Conservation (phyloP, 345 rosid genomes). For the Gossypium australe region DNA sequence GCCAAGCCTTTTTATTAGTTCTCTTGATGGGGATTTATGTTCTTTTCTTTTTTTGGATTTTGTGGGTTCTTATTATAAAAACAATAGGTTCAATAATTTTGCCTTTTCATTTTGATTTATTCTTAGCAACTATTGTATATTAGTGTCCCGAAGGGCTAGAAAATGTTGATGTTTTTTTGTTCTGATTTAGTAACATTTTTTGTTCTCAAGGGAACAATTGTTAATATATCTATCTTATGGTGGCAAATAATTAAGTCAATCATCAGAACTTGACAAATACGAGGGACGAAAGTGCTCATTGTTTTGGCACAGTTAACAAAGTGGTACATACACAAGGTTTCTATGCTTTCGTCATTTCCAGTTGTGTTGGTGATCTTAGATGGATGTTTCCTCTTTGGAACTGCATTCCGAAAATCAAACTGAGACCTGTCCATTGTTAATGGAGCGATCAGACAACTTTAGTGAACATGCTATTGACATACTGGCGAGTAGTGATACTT, state of each 20-base stretch:
- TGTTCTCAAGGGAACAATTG: slow-evolving; percentile 21
- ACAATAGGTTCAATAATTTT: background rate
- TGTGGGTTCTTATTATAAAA: background rate
- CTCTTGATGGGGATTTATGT: background rate
- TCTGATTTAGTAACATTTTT: slow-evolving; percentile 17
- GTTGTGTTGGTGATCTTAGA: slow-evolving; percentile 45
- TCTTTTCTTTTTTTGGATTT: background rate
- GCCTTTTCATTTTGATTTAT: background rate
- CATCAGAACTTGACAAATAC: background rate
- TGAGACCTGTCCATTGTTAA: slow-evolving; percentile 48
- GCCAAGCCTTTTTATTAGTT: background rate
- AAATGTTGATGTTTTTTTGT: background rate
- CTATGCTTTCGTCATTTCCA: slow-evolving; percentile 38
- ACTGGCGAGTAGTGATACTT: slow-evolving; percentile 36
- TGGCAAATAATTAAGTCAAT: slow-evolving; percentile 13
- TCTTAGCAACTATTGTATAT: background rate
- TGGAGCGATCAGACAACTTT: slow-evolving; percentile 59
- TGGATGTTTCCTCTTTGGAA: slow-evolving; percentile 70
- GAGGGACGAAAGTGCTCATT: slow-evolving; percentile 4
- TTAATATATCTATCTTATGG: slow-evolving; percentile 17
- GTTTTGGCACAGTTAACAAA: slow-evolving; percentile 1
- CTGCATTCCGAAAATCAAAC: slow-evolving; percentile 35
- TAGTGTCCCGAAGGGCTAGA: background rate
- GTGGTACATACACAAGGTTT: slow-evolving; percentile 17
- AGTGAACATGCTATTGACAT: slow-evolving; percentile 65